phyloP scores from a whole-genome alignment of 208 protist species.

The Porcisia deanei region DNA sequence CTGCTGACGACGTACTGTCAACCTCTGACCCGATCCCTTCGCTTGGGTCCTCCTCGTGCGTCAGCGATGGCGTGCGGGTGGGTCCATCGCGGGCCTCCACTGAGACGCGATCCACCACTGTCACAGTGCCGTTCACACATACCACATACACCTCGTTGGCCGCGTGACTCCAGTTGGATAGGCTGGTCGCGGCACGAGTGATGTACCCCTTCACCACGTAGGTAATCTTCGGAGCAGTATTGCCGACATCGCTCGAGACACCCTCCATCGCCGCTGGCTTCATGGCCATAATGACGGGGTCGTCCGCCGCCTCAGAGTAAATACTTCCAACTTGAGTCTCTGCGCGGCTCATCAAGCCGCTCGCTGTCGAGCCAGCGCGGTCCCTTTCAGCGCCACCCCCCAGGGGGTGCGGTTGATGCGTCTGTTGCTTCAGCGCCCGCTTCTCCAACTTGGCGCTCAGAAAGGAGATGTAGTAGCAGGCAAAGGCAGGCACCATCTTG shows the following conservation, averaged over 20 bases:
- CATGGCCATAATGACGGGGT: neutral
- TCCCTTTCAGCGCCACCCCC: neutral
- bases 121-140: conserved; percentile 49
- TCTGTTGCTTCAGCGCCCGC: conserved; percentile 22
- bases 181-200: conserved; percentile 12
- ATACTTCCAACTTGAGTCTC: neutral
- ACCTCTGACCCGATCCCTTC: neutral
- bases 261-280: neutral
- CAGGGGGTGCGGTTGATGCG: conserved; percentile 4
- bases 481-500: conserved; percentile 32
- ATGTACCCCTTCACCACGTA: conserved; percentile 62
- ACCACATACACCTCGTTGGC: conserved; percentile 59
- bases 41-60: neutral
- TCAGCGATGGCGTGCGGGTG: conserved; percentile 8
- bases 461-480: conserved; percentile 35
- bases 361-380: neutral
- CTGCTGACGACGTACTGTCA: neutral
- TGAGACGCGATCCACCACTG: conserved; percentile 32
- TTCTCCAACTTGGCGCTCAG: conserved; percentile 36
- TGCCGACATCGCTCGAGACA: neutral
- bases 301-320: neutral
- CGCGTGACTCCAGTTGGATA: conserved; percentile 28
- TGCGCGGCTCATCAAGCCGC: neutral
- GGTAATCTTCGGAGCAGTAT: conserved; percentile 25
- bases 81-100: conserved; percentile 17